Evolutionary conservation across 805 yeast genomes (phyloP).

Genomic region (Cyberlindnera xishuangbannaensis): DNA sequence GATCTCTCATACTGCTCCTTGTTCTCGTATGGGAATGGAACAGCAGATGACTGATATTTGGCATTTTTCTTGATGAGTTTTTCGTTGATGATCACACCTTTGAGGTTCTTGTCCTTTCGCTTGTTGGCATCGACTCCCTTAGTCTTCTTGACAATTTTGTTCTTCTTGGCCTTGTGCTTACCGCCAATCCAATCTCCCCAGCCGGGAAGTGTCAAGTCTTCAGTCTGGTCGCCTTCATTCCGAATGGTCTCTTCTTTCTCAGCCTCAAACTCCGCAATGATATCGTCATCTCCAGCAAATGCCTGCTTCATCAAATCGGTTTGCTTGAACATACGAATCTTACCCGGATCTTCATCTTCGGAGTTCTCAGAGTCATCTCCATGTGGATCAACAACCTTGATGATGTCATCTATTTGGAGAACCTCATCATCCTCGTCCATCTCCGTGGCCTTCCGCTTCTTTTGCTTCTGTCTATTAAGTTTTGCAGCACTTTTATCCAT

Average conservation of each 20-base stretch:
- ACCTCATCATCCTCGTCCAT: conserved; percentile 34
- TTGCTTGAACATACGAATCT: conserved; percentile 60
- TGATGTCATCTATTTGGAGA: conserved; percentile 46
- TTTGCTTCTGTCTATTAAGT: conserved; percentile 20
- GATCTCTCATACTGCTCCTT: conserved; percentile 94
- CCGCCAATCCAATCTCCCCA: conserved; percentile 98
- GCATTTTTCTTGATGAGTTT: conserved; percentile 74
- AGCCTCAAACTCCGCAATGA: conserved; percentile 64
- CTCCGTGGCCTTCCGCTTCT: conserved; percentile 30
- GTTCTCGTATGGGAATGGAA: conserved; percentile 92
- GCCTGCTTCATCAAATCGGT: conserved; percentile 83
- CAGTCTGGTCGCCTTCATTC: conserved; percentile 84
- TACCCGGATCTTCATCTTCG: conserved; percentile 38
- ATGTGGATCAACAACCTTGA: conserved; percentile 46
- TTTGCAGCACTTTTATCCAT: conserved; percentile 37
- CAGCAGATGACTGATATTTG: conserved; percentile 83
- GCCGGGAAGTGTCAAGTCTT: conserved; percentile 86
- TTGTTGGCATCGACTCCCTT: conserved; percentile 71
- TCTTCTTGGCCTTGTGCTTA: conserved; percentile 36
- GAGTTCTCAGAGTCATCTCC: conserved; percentile 30
- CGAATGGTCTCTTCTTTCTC: conserved; percentile 64
- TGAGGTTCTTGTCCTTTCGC: conserved; percentile 70
- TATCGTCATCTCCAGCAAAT: conserved; percentile 98
- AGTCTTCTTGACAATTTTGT: conserved; percentile 61
- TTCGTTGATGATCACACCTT: conserved; percentile 87